These are phyloP conservation scores for Ceratobasidium sp. DNA, from an alignment of 1,284 basidiomycete genomes.

Conservation along the genomic window DNA sequence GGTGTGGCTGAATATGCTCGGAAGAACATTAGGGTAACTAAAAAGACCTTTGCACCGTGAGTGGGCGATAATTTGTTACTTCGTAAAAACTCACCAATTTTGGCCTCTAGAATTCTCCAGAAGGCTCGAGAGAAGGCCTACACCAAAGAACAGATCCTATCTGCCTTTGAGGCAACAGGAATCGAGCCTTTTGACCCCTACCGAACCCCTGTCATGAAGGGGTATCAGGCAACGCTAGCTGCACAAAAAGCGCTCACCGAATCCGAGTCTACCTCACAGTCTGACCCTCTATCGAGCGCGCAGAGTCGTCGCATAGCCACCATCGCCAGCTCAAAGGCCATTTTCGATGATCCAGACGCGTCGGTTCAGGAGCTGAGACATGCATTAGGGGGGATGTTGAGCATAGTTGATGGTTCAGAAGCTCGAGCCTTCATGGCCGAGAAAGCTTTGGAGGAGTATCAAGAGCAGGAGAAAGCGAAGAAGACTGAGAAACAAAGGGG, in stretches of 20 bases:
- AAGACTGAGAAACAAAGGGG: background rate
- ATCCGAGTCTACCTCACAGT: background rate
- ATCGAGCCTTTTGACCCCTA: slow-evolving; percentile 19
- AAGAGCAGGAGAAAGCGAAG: background rate
- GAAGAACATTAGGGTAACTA: background rate
- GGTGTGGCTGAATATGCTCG: background rate
- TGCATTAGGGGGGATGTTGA: background rate
- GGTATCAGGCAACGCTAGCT: background rate
- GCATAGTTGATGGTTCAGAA: slow-evolving; percentile 19
- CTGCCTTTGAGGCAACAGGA: slow-evolving; percentile 27
- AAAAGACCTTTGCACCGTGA: slow-evolving; percentile 10
- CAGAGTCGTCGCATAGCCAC: background rate
- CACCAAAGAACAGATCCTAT: background rate
- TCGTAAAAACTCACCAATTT: background rate
- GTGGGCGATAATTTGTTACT: background rate
- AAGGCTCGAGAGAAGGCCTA: slow-evolving; percentile 8
- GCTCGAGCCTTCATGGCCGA: slow-evolving; percentile 5
- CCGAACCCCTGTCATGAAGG: background rate
- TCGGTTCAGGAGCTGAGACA: background rate
- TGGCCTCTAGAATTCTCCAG: background rate
- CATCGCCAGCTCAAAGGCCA: background rate
- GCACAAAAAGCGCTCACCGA: background rate
- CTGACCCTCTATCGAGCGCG: background rate
- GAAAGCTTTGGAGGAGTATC: background rate
- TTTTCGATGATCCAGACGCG: background rate